phyloP scores from a whole-genome alignment of 1,284 basidiomycete species.

The Trichosporon sp. region DNA sequence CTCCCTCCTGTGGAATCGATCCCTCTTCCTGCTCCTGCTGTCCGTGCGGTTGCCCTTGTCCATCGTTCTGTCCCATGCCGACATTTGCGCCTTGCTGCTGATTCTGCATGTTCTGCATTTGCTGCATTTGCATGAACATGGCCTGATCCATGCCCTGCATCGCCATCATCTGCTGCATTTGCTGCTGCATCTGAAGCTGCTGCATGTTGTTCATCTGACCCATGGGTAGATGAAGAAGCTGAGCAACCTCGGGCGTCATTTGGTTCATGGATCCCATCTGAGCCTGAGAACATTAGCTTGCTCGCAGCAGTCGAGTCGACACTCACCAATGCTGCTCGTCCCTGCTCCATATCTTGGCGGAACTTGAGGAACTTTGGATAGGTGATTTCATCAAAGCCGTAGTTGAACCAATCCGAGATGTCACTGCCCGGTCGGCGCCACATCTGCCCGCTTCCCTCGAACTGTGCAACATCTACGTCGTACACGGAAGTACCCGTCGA shows the following conservation, averaged over 20 bases:
- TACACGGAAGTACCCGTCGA: conserved; percentile 68
- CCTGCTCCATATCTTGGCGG: conserved; percentile 70
- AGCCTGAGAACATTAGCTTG: conserved; percentile 21
- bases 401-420: conserved; percentile 98
- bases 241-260: conserved; percentile 34
- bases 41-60: conserved; percentile 19
- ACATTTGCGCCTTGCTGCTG: conserved; percentile 18
- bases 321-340: conserved; percentile 44
- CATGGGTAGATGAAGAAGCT: conserved; percentile 26
- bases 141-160: conserved; percentile 45
- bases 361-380: conserved; percentile 90
- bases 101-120: conserved; percentile 2
- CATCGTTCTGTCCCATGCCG: conserved; percentile 20
- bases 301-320: too few relatives aligned
- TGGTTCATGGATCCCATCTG: conserved; percentile 29
- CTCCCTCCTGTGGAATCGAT: conserved; percentile 16
- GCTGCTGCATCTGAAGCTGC: conserved; percentile 47
- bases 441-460: conserved; percentile 68
- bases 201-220: conserved; percentile 49
- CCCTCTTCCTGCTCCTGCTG: background rate
- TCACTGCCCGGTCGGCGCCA: conserved; percentile 92
- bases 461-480: conserved; percentile 75
- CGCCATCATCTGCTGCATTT: conserved; percentile 37
- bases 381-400: conserved; percentile 93
- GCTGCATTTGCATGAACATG: conserved; percentile 22